Conservation (phyloP, 768 basidiomycete genomes). For the Mycena rosella region DNA sequence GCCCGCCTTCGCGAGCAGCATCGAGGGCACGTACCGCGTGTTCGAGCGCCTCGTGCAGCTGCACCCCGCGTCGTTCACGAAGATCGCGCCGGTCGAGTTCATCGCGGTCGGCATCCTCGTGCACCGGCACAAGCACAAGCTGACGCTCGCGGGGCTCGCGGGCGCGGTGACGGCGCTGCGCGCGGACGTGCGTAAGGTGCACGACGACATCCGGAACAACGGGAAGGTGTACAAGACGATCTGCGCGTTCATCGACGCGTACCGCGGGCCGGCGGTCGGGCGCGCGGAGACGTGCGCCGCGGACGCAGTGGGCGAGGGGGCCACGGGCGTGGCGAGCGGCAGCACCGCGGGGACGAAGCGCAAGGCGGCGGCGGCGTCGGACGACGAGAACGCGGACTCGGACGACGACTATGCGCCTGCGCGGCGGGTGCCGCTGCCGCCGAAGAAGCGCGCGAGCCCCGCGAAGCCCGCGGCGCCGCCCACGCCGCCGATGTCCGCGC, state of each 20-base stretch:
- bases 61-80: conserved; percentile 51
- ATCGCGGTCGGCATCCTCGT: conserved; percentile 69
- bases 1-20: conserved; percentile 44
- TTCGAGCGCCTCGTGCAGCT: conserved; percentile 58
- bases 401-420: conserved; percentile 36
- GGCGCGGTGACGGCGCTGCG: conserved; percentile 66
- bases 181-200: conserved; percentile 60
- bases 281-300: conserved; percentile 37
- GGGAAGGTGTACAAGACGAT: conserved; percentile 66
- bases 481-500: conserved; percentile 13
- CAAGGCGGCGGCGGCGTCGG: conserved; percentile 34
- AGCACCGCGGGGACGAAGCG: conserved; percentile 35
- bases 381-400: conserved; percentile 38
- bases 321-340: background rate
- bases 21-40: conserved; percentile 59
- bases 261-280: conserved; percentile 11
- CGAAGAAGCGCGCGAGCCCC: conserved; percentile 24
- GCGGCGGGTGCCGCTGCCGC: background rate
- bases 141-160: conserved; percentile 56
- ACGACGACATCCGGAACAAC: conserved; percentile 79
- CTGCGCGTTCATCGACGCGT: conserved; percentile 60
- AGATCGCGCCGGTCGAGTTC: conserved; percentile 79
- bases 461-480: conserved; percentile 10
- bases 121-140: conserved; percentile 56
- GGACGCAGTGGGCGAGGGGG: conserved; percentile 30